A percentile compares a stretch with the other conserved stretches of the same genome.
These are phyloP conservation scores for Leptodermis oblonga DNA, from an alignment of 257 asterid species.

Conservation along the genomic window DNA sequence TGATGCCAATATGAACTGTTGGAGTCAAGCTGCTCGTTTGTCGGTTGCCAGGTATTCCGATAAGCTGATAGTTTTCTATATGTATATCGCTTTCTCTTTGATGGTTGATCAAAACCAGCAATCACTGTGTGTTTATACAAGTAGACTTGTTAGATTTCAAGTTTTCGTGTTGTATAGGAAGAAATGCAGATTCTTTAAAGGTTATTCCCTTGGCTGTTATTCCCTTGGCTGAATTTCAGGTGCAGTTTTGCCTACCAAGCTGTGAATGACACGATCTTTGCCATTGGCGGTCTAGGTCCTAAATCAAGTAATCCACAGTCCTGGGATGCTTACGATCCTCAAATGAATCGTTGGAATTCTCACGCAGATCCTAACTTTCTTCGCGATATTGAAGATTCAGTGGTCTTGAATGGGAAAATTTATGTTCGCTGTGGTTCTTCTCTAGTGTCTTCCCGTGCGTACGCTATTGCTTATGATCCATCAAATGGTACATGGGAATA, in stretches of 20 bases:
- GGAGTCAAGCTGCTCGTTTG: conserved; percentile 56
- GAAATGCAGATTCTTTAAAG: background rate
- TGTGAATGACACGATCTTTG: conserved; percentile 53
- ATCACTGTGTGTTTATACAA: background rate
- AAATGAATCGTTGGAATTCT: conserved; percentile 47
- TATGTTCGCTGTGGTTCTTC: conserved; percentile 45
- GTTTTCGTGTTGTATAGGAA: background rate
- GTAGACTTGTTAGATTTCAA: background rate
- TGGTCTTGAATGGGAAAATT: conserved; percentile 58
- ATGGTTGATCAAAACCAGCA: background rate
- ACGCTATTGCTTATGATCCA: conserved; percentile 52
- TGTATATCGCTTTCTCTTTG: background rate
- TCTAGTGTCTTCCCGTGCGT: no score
- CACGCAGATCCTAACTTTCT: conserved; percentile 36
- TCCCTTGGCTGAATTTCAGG: conserved; percentile 41
- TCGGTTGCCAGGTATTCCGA: conserved; percentile 55
- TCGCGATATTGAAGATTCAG: conserved; percentile 55
- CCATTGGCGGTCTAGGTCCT: conserved; percentile 70
- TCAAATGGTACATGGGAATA: conserved; percentile 47
- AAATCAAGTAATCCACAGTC: conserved; percentile 50
- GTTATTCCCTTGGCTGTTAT: no score
- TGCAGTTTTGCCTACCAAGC: conserved; percentile 62
- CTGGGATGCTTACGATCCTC: conserved; percentile 55
- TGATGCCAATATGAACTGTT: conserved; percentile 48
- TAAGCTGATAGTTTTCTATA: background rate